Percentiles rank a stretch among this genome's conserved stretches.
These are phyloP conservation scores for Kluyveromyces nonfermentans DNA, from an alignment of 805 yeast genomes.

Conservation along the genomic window DNA sequence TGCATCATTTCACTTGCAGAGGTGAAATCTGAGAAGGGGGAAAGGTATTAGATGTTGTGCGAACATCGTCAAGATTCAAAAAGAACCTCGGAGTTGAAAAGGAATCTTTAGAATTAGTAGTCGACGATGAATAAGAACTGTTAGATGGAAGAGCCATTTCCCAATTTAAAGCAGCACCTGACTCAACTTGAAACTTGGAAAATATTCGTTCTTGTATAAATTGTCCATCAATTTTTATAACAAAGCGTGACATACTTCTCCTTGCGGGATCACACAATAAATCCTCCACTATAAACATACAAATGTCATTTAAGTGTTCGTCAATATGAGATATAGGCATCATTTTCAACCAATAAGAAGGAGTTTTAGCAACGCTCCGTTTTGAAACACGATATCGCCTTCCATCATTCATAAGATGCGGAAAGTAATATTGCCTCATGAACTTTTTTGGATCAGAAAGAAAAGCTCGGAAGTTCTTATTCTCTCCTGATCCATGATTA, in stretches of 20 bases:
- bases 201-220: neutral
- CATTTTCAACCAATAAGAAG: neutral
- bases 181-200: neutral
- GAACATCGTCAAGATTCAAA: neutral
- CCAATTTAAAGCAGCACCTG: neutral
- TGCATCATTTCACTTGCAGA: neutral
- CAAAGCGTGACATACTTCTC: neutral
- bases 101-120: neutral
- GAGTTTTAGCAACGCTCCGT: neutral
- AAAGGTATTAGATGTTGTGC: neutral
- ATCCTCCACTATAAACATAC: neutral
- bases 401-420: conserved; percentile 1
- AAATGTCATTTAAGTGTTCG: neutral
- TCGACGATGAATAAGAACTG: neutral
- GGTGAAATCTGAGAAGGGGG: neutral
- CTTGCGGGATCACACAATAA: neutral
- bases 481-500: conserved; percentile 29
- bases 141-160: neutral
- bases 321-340: neutral
- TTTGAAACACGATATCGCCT: neutral
- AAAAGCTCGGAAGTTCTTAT: conserved; percentile 12
- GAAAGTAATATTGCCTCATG: conserved; percentile 18
- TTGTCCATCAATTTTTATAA: neutral
- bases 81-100: neutral
- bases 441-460: conserved; percentile 15